Evolutionary conservation across 2,329 filamentous ascomycete genomes (phyloP).

Genomic region (Phaeosphaeria sp.): DNA sequence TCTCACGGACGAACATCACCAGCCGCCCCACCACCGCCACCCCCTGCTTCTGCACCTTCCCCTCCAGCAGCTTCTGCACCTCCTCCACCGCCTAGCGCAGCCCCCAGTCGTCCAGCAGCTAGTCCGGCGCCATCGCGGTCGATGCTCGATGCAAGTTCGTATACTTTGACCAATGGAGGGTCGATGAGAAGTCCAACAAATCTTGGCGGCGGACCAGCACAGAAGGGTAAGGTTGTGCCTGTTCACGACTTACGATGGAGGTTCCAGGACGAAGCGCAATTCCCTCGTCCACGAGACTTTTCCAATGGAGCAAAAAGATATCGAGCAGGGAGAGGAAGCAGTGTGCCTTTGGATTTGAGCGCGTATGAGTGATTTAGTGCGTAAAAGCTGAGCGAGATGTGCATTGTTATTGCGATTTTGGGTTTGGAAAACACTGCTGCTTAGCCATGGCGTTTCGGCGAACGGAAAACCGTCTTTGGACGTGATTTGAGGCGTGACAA

Average conservation of each 20-base stretch:
- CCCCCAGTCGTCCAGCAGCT: conserved; percentile 40
- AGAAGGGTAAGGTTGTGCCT: conserved; percentile 51
- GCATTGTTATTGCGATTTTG: conserved; percentile 12
- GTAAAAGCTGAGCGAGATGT: background rate
- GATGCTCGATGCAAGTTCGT: conserved; percentile 76
- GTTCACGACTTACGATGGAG: conserved; percentile 84
- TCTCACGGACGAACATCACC: conserved; percentile 46
- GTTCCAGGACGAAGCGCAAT: conserved; percentile 80
- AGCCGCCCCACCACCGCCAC: conserved; percentile 50
- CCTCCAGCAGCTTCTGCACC: conserved; percentile 46
- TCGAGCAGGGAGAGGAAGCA: conserved; percentile 89
- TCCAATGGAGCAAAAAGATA: conserved; percentile 77
- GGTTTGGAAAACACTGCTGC: conserved; percentile 12
- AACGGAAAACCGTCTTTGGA: background rate
- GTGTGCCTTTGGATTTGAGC: conserved; percentile 85
- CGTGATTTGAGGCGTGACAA: background rate
- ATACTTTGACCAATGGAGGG: conserved; percentile 63
- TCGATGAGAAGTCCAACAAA: conserved; percentile 29
- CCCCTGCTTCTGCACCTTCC: conserved; percentile 55
- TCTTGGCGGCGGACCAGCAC: conserved; percentile 23
- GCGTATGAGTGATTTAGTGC: conserved; percentile 55
- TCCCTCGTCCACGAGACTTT: conserved; percentile 87
- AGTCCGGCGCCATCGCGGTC: conserved; percentile 59
- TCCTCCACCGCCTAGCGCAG: conserved; percentile 36
- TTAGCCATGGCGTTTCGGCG: conserved; percentile 29